Conservation (phyloP, 768 basidiomycete genomes). For the Boletus subparvulus region DNA sequence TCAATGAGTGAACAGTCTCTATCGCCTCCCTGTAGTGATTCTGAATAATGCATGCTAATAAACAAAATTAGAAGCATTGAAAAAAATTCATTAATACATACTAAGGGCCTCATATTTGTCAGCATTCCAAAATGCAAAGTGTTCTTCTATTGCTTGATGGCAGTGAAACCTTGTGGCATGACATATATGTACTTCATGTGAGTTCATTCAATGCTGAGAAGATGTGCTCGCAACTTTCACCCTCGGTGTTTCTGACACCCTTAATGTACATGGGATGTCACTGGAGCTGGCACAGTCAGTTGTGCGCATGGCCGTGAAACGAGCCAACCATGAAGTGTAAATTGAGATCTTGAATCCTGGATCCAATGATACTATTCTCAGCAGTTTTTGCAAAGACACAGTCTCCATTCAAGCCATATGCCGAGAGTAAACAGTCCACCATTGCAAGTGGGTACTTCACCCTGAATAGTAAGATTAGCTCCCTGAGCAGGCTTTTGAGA, state of each 20-base stretch:
- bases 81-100: too few relatives aligned
- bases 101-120: conserved; percentile 1
- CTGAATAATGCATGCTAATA: too few relatives aligned
- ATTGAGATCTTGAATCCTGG: background rate
- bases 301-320: conserved; percentile 7
- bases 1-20: too few relatives aligned
- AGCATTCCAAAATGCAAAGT: background rate
- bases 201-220: conserved; percentile 1
- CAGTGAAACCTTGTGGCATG: conserved; percentile 1
- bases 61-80: too few relatives aligned
- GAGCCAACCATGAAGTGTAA: background rate
- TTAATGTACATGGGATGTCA: conserved; percentile 2
- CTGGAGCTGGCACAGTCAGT: background rate
- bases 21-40: too few relatives aligned
- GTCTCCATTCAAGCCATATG: conserved; percentile 3
- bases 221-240: conserved; percentile 2
- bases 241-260: background rate
- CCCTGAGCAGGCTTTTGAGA: too few relatives aligned
- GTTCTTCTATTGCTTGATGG: background rate
- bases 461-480: background rate
- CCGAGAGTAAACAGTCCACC: background rate
- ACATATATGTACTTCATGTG: background rate
- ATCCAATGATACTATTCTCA: background rate
- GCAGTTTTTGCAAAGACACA: background rate
- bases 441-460: conserved; percentile 9